Evolutionary conservation across 768 basidiomycete species (phyloP), one percentile per base, ranked within the genome.

Genomic region (Clitopilus hobsonii): DNA sequence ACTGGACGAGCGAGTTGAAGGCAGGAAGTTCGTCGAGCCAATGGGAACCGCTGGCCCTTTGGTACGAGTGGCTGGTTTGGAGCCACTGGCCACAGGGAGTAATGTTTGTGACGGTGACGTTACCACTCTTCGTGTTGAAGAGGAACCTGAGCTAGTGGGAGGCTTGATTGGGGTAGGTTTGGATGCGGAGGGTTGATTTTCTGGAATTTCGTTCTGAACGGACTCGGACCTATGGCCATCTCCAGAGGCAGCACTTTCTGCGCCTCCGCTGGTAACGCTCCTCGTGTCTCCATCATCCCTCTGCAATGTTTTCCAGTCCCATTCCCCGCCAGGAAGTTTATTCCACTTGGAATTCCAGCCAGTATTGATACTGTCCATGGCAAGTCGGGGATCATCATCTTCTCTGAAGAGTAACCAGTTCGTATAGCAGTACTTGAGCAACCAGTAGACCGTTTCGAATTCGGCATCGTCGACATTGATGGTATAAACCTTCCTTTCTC

Each of bases 401-500:
- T 84, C 79, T 55, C 80, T 79, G 72, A 91, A 91, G 18, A 81
- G 70, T 1, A 89, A 71, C 83, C 85, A 88, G 64, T 89, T 86
- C 6, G 83, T 83, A 59, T 91, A 91, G 54, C 87, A 81, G 67
- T 78, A 89, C 65, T 88, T 88, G 29, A 91, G 69, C 24, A 90
- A 65, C 89, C 89, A 91, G 63, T 88, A 90, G 3, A 90, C 78
- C 0, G 88, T 90, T 55, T 83, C 79, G 58, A 86, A 91, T 56
- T 88, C 86, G 6, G 86, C 86, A 65, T 91, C 89, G 59, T 90
- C 85, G 6, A 91, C 84, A n/a, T 87, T 72, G 49, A 91, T 68
- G 1, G 81, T 86, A 63, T 83, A 80, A 0, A 83, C 59, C 61
- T 85, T 83, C 55, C 84, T 71, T 60, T 83, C 81, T 22, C 77